phyloP scores from a whole-genome alignment of 2,329 filamentous ascomycete species.

The Fonsecaea monophora region DNA sequence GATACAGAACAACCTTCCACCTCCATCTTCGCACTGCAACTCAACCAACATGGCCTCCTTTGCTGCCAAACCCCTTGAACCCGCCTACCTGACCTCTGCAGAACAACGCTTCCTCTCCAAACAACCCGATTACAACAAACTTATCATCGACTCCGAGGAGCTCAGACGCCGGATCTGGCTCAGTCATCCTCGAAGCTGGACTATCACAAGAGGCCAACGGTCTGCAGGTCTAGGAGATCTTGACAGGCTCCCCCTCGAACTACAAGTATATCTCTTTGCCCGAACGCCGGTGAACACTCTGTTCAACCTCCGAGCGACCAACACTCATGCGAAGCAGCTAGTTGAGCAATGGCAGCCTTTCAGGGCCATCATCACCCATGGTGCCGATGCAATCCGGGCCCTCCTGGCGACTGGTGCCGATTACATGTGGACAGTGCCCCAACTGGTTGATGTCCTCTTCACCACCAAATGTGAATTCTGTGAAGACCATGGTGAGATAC shows the following conservation, averaged over 20 bases:
- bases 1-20: neutral
- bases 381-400: conserved; percentile 17
- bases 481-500: conserved; percentile 26
- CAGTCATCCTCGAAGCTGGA: conserved; percentile 2
- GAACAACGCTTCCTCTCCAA: conserved; percentile 19
- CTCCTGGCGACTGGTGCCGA: conserved; percentile 22
- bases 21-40: neutral
- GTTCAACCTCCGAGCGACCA: conserved; percentile 16
- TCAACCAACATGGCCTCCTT: conserved; percentile 11
- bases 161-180: conserved; percentile 14
- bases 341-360: conserved; percentile 27
- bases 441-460: conserved; percentile 23
- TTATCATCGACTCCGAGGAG: conserved; percentile 15
- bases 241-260: conserved; percentile 18
- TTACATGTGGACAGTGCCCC: conserved; percentile 21
- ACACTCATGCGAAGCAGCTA: conserved; percentile 18
- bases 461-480: conserved; percentile 25
- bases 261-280: conserved; percentile 16
- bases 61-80: conserved; percentile 4
- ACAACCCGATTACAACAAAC: conserved; percentile 18
- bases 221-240: conserved; percentile 13
- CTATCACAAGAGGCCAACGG: conserved; percentile 1
- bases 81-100: neutral
- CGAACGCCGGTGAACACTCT: conserved; percentile 14
- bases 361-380: conserved; percentile 21